Percentiles rank a stretch among this genome's conserved stretches.
Conservation (phyloP, 108 stramenopile species). For the Mediolabrus comicus region DNA sequence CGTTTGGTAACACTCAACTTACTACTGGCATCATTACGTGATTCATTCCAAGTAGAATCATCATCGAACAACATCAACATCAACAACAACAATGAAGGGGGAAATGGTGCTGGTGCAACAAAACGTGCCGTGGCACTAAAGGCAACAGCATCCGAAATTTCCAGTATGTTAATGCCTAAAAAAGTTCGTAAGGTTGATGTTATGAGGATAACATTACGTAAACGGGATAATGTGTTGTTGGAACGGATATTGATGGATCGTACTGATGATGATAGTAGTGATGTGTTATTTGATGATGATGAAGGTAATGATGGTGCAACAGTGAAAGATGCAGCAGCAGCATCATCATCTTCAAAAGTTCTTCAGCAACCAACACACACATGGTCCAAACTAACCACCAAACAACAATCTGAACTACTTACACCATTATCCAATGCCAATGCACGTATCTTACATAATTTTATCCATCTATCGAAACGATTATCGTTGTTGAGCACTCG, state of each 20-base stretch:
- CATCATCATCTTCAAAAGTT: neutral
- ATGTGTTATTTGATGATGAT: constrained; percentile 10
- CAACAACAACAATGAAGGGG: neutral
- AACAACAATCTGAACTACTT: constrained; percentile 15
- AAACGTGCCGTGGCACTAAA: constrained; percentile 35
- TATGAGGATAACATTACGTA: constrained; percentile 40
- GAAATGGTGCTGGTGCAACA: constrained; percentile 5
- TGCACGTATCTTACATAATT: constrained; percentile 31
- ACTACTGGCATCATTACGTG: constrained; percentile 49
- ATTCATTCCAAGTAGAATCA: constrained; percentile 39
- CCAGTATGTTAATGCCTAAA: constrained; percentile 46
- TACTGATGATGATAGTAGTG: neutral
- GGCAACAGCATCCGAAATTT: constrained; percentile 43
- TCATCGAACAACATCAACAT: neutral
- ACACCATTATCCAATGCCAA: constrained; percentile 25
- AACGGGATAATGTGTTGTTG: constrained; percentile 50
- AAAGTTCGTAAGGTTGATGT: constrained; percentile 51
- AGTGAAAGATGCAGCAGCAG: neutral
- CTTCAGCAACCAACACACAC: neutral
- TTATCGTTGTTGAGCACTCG: constrained; percentile 17
- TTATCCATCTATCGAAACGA: constrained; percentile 29
- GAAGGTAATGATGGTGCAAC: neutral
- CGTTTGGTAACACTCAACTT: constrained; percentile 51
- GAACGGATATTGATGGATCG: constrained; percentile 25
- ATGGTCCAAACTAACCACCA: constrained; percentile 16